Base-by-base conservation (phyloP, 345 rosid genomes). In the Stellera chamaejasme region DNA sequence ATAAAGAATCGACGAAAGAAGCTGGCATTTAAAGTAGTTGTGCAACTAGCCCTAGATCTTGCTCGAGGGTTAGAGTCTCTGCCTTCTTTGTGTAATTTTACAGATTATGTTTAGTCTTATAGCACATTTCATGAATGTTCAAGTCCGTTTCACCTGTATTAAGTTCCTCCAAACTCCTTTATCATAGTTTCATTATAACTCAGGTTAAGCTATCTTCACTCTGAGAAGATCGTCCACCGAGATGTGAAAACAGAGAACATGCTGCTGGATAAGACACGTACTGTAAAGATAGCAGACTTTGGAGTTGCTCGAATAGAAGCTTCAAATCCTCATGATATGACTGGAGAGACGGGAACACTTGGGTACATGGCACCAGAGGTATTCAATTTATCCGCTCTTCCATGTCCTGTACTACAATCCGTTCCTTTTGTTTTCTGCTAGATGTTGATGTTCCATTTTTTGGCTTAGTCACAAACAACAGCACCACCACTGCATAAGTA, bases 331-430 rank as follows among this genome's bases (percentile, higher is more conserved):
- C 82, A 86, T 56, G 99, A 93, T 66, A 93, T 93, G 99, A 93
- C 99, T 52, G 99, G 99, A 48, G 99, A 93, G 76, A 93, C 99
- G 10, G 99, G 99, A 68, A 93, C 99, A 27, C 91, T 93, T 36
- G 99, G 97, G 52, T 93, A 93, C 80, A 89, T 93, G 97, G 99
- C 99, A 69, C 96, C 99, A 32, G 99, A 93, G 91, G 97, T 87
- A 66, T 61, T 26, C 23, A 28, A n/a, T 11, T 28, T 28, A 60
- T 47, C 43, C 43, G 14, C 58, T 53, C 16, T 57, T 44, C 39
- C 39, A 32, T 32, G 4, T 8, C 8, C 8, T 32, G 39, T 32
- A 32, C 39, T 0, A 32, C 39, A 32, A 32, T 32, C 39, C 39
- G 5, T 32, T 32, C 5, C 8, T 32, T 32, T 32, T 32, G 7